Conservation (phyloP, 208 protist genomes). For the Herpetomonas samuelpessoai region DNA sequence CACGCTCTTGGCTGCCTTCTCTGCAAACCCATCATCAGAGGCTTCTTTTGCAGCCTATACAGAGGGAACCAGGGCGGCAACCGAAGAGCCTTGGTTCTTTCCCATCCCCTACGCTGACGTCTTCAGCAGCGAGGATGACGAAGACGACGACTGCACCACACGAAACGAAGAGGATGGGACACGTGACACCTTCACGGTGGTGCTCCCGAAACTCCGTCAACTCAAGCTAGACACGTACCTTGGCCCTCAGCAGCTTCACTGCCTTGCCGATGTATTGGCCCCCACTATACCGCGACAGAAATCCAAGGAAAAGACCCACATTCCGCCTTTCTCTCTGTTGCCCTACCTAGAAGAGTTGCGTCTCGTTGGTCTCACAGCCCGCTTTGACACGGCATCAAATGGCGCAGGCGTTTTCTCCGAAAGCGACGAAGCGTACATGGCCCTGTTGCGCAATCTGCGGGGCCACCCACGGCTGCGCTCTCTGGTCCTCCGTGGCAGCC, state of each 20-base stretch:
- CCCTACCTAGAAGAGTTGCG: constrained; percentile 9
- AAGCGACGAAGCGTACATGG: constrained; percentile 19
- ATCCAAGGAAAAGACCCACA: not conserved
- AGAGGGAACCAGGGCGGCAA: too few species aligned
- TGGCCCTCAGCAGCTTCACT: constrained; percentile 1
- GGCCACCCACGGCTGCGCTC: constrained; percentile 30
- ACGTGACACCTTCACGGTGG: not conserved
- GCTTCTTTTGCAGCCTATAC: too few species aligned
- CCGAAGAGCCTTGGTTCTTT: not conserved
- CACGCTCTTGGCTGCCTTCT: not conserved
- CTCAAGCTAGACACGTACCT: not conserved
- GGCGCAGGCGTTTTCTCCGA: not conserved
- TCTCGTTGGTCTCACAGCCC: constrained; percentile 3
- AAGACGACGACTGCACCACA: not conserved
- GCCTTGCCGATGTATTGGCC: constrained; percentile 3
- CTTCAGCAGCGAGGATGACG: not conserved
- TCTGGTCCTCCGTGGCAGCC: constrained; percentile 54
- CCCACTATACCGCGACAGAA: not conserved
- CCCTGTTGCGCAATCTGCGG: constrained; percentile 28
- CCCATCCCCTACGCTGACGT: not conserved
- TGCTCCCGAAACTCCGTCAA: not conserved
- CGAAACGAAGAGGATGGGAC: not conserved
- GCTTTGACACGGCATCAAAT: constrained; percentile 3
- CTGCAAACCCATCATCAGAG: too few species aligned
- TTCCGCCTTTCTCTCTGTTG: constrained; percentile 5